Evolutionary conservation across 148 eudicot genomes (phyloP), one percentile per base, ranked within the genome.

Genomic region (Camellia japonica): DNA sequence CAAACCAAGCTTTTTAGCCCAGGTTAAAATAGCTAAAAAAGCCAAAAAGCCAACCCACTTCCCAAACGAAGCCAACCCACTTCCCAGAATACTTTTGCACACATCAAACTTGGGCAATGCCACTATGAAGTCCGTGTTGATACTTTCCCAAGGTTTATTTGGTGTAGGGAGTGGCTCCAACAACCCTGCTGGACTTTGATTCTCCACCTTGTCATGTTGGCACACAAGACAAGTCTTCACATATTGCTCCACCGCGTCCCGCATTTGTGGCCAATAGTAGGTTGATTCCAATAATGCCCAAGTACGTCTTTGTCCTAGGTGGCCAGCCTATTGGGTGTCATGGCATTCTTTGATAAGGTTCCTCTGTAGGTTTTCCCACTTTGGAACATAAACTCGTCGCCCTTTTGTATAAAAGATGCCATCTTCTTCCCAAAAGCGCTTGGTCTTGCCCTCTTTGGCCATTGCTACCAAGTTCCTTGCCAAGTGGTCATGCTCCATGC

Each of bases 41-140:
- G 23, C 23, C 23, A 23, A 23, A 23, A 23, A 23, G 23, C 23
- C 23, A 23, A 23, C n/a, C n/a, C n/a, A n/a, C n/a, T n/a, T n/a
- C n/a, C n/a, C n/a, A n/a, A n/a, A n/a, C n/a, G 10, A 2, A 78
- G 42, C 7, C 49, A 10, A 10, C 67, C 63, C 0, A 59, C 66
- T 20, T 67, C 47, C 75, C 49, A 68, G 68, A 16, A 78, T 55
- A 7, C 18, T 6, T 20, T 30, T 19, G 42, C 15, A 78, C 23
- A 66, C 74, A 1, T 68, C 65, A 6, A 67, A 69, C 67, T 78
- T 68, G 0, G 81, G 74, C 13, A 78, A 20, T 13, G 9, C 14
- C 7, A 13, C 12, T 7, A 78, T 78, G 66, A 68, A 78, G 5
- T 68, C 73, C 81, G 69, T 68, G 15, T 67, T 20, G 4, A 78